phyloP scores from a whole-genome alignment of 768 basidiomycete genomes.

The Agrocybe pediades region DNA sequence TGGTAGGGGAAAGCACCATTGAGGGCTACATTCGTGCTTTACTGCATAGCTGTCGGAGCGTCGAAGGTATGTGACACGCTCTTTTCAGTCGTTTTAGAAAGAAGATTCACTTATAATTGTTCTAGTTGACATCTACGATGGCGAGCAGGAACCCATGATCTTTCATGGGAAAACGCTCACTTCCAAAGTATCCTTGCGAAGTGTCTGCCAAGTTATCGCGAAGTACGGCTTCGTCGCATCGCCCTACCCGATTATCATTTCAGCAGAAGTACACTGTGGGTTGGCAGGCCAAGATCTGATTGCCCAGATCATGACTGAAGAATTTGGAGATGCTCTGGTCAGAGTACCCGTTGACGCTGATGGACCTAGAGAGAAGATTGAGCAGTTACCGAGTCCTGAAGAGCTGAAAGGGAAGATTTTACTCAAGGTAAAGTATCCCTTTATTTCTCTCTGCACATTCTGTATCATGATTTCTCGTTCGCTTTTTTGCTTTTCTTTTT shows the following conservation, averaged over 20 bases:
- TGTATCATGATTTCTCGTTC: no score
- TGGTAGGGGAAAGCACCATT: slow-evolving; percentile 83
- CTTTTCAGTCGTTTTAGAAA: slow-evolving; percentile 56
- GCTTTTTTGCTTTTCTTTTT: no score
- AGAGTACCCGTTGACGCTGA: slow-evolving; percentile 33
- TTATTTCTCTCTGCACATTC: no score
- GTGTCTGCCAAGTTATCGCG: slow-evolving; percentile 82
- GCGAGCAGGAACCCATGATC: slow-evolving; percentile 83
- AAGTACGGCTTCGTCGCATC: slow-evolving; percentile 95
- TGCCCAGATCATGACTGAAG: slow-evolving; percentile 45
- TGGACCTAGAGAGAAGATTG: slow-evolving; percentile 40
- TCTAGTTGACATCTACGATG: slow-evolving; percentile 91
- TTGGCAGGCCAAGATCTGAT: slow-evolving; percentile 55
- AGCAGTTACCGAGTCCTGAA: slow-evolving; percentile 83
- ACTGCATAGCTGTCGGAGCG: slow-evolving; percentile 84
- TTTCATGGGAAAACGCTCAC: slow-evolving; percentile 95
- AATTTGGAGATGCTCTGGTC: slow-evolving; percentile 48
- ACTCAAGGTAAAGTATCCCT: slow-evolving; percentile 84
- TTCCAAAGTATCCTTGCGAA: slow-evolving; percentile 78
- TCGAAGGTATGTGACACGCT: slow-evolving; percentile 73
- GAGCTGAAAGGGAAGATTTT: slow-evolving; percentile 79
- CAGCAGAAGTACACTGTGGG: slow-evolving; percentile 93
- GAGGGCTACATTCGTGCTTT: slow-evolving; percentile 92
- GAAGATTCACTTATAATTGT: slow-evolving; percentile 32
- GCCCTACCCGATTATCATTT: slow-evolving; percentile 94